Evolutionary conservation across 345 rosid species (phyloP).

Genomic region (Arabidopsis thaliana): DNA sequence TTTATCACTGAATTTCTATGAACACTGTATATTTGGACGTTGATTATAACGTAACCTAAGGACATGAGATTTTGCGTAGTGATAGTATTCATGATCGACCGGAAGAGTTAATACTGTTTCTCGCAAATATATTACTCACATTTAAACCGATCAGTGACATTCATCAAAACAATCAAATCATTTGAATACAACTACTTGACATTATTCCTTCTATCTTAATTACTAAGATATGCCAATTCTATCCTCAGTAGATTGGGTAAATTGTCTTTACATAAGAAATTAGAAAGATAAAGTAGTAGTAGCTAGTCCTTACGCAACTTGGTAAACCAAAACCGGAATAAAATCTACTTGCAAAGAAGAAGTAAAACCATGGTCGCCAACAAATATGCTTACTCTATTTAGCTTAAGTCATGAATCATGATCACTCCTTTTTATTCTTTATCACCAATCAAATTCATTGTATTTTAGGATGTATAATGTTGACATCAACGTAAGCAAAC

Average conservation of each 20-base stretch:
- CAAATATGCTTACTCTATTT: conserved; percentile 8
- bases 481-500: conserved; percentile 20
- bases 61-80: background rate
- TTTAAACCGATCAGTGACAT: background rate
- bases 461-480: conserved; percentile 14
- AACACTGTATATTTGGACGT: no score
- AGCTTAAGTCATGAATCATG: conserved; percentile 10
- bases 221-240: background rate
- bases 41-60: background rate
- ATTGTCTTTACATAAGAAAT: background rate
- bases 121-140: background rate
- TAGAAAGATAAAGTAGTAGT: conserved; percentile 21
- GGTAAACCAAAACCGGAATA: conserved; percentile 21
- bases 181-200: conserved; percentile 9
- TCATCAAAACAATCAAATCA: conserved; percentile 1
- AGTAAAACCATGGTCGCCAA: conserved; percentile 40
- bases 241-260: conserved; percentile 1
- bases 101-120: background rate
- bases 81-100: background rate
- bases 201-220: background rate
- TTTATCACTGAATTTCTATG: background rate
- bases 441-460: conserved; percentile 9
- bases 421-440: conserved; percentile 4
- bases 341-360: conserved; percentile 18
- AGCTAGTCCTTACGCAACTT: conserved; percentile 5